Conservation (phyloP, 371 early-diverging fungal genomes). For the Mortierella polycephala region DNA sequence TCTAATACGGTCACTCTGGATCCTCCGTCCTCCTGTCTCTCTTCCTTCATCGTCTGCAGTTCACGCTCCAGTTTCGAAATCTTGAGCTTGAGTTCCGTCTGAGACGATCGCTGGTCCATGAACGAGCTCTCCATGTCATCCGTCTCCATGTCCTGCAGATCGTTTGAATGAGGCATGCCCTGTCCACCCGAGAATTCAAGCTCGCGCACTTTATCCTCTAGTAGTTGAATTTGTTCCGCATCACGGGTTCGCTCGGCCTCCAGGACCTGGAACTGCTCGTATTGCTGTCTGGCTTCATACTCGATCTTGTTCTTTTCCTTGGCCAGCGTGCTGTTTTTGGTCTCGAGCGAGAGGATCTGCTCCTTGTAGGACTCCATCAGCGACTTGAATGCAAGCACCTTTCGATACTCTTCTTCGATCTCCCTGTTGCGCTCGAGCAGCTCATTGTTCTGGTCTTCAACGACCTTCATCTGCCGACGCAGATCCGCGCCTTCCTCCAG, state of each 20-base stretch:
- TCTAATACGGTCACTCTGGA: slow-evolving; percentile 70
- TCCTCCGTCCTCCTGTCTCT: slow-evolving; percentile 60
- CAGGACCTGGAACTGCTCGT: slow-evolving; percentile 69
- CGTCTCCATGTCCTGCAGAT: slow-evolving; percentile 49
- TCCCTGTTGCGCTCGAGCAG: slow-evolving; percentile 73
- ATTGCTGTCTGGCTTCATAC: slow-evolving; percentile 73
- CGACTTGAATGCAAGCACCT: slow-evolving; percentile 80
- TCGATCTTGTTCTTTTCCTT: slow-evolving; percentile 80
- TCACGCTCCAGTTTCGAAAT: slow-evolving; percentile 84
- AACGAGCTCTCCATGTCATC: slow-evolving; percentile 38
- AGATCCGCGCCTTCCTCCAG: slow-evolving; percentile 88
- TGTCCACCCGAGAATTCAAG: slow-evolving; percentile 75
- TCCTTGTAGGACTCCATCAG: slow-evolving; percentile 90
- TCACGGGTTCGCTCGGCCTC: slow-evolving; percentile 76
- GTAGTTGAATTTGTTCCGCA: slow-evolving; percentile 75
- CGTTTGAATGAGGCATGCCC: slow-evolving; percentile 45
- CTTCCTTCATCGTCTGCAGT: slow-evolving; percentile 68
- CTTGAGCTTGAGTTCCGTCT: slow-evolving; percentile 63
- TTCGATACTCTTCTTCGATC: slow-evolving; percentile 89
- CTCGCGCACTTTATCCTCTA: slow-evolving; percentile 88
- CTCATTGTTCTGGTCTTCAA: slow-evolving; percentile 84
- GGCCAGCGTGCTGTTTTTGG: slow-evolving; percentile 71
- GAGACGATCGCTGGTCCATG: slow-evolving; percentile 34
- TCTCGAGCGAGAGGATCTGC: slow-evolving; percentile 79
- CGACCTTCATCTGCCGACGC: slow-evolving; percentile 78